Percentiles rank a stretch among this genome's conserved stretches.
phyloP scores from a whole-genome alignment of 495 filamentous ascomycete species.

The Tuber microsphaerosporum region DNA sequence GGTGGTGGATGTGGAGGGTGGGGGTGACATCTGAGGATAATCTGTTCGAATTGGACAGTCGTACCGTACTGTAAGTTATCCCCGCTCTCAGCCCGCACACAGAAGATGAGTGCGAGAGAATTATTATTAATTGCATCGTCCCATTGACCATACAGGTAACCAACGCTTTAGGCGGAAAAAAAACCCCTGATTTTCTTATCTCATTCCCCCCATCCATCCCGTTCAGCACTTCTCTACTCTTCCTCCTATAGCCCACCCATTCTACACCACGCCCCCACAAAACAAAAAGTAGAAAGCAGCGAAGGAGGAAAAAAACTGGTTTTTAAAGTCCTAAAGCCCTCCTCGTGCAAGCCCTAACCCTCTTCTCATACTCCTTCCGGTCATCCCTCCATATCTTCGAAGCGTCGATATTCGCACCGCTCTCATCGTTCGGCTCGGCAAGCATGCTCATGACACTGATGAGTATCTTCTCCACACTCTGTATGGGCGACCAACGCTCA shows the following conservation, averaged over 20 bases:
- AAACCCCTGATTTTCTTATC: neutral
- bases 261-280: neutral
- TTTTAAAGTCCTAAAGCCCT: slow-evolving; percentile 47
- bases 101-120: neutral
- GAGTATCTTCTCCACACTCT: slow-evolving; percentile 91
- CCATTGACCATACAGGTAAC: neutral
- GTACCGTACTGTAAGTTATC: neutral
- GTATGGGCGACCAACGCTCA: slow-evolving; percentile 95
- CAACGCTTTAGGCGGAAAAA: slow-evolving; percentile 6
- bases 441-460: slow-evolving; percentile 91
- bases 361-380: slow-evolving; percentile 60
- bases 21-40: neutral
- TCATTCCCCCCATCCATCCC: neutral
- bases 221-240: neutral
- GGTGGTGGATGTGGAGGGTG: slow-evolving; percentile 2
- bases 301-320: neutral
- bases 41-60: neutral
- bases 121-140: neutral
- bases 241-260: neutral
- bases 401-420: slow-evolving; percentile 89
- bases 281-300: neutral
- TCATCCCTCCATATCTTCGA: slow-evolving; percentile 82
- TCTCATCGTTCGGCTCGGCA: slow-evolving; percentile 87
- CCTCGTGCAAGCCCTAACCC: slow-evolving; percentile 76
- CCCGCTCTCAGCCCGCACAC: neutral